These are phyloP conservation scores for Termitomyces sp. DNA, from an alignment of 768 basidiomycete genomes.

Conservation along the genomic window DNA sequence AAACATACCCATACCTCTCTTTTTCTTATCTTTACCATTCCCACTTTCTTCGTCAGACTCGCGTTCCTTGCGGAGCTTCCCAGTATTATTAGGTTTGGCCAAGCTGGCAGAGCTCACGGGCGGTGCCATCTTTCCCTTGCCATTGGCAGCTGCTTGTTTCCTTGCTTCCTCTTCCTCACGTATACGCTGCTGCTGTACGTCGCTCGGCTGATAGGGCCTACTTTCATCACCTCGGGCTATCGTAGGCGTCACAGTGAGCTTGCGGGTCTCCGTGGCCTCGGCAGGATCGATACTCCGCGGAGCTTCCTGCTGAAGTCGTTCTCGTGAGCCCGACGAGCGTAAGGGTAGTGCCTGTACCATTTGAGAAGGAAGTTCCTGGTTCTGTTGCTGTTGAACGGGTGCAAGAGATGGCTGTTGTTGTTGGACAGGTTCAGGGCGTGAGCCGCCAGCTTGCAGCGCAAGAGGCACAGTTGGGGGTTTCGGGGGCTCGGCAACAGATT, in stretches of 20 bases:
- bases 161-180: slow-evolving; percentile 39
- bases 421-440: slow-evolving; percentile 21
- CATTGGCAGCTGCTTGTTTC: slow-evolving; percentile 38
- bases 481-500: slow-evolving; percentile 32
- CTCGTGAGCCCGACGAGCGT: slow-evolving; percentile 42
- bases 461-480: slow-evolving; percentile 24
- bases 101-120: slow-evolving; percentile 38
- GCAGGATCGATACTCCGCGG: slow-evolving; percentile 52
- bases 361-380: slow-evolving; percentile 20
- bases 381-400: slow-evolving; percentile 29
- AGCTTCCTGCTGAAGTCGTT: slow-evolving; percentile 31
- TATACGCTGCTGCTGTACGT: slow-evolving; percentile 31
- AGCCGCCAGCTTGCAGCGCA: slow-evolving; percentile 28
- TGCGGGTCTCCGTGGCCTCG: slow-evolving; percentile 67
- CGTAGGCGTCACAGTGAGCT: slow-evolving; percentile 72
- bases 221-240: slow-evolving; percentile 56
- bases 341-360: slow-evolving; percentile 19
- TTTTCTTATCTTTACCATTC: slow-evolving; percentile 24
- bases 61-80: slow-evolving; percentile 41
- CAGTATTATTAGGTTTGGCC: slow-evolving; percentile 23
- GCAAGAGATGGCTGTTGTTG: slow-evolving; percentile 26
- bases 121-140: slow-evolving; percentile 45
- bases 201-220: slow-evolving; percentile 31
- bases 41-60: slow-evolving; percentile 28
- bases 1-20: slow-evolving; percentile 69